Base-by-base conservation (phyloP, 768 basidiomycete genomes). In the Baorangia bicolor region DNA sequence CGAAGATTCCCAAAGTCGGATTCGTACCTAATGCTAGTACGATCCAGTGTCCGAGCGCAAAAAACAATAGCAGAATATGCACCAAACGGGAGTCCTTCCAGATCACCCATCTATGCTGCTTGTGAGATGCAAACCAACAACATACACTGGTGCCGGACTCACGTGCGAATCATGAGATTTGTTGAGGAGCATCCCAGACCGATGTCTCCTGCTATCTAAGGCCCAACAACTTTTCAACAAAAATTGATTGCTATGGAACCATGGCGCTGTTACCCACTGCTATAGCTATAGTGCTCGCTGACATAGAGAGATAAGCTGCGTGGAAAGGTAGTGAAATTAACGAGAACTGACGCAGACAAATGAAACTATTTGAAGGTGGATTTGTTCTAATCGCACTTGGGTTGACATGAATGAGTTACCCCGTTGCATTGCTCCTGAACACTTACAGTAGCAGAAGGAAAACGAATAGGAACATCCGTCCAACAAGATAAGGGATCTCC, bases 161-260 rank as follows among this genome's bases (percentile, higher is more conserved):
- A 70, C 70, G 64, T 62, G 49, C 70, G 66, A 49, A 72, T 56
- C 60, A 72, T 62, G 42, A 70, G 20, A 45, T 72, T 72, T 20
- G 48, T 53, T 0, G 70, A 70, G 41, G 47, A 13, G 27, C 50
- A 64, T 23, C 53, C 66, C 2, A 70, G 25, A 23, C 33, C 51
- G 23, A 69, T 53, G 23, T 59, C 42, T 20, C 39, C 62, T 4
- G 49, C 3, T 9, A 62, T 4, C 69, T 72, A 40, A 11, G 5
- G 23, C 31, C 5, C 33, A 14, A 20, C 9, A 18, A 6, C 16
- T 11, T 3, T 21, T 65, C 27, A 53, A 16, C 28, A 41, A 45
- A 40, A 20, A 28, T 7, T 16, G 27, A 18, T 18, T 18, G 1
- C 12, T 2, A 13, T 7, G 16, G 35, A 28, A 49, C 13, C 2